Percentiles rank a stretch among this genome's conserved stretches.
These are phyloP conservation scores for Catharanthus roseus DNA, from an alignment of 257 asterid species.

Conservation along the genomic window DNA sequence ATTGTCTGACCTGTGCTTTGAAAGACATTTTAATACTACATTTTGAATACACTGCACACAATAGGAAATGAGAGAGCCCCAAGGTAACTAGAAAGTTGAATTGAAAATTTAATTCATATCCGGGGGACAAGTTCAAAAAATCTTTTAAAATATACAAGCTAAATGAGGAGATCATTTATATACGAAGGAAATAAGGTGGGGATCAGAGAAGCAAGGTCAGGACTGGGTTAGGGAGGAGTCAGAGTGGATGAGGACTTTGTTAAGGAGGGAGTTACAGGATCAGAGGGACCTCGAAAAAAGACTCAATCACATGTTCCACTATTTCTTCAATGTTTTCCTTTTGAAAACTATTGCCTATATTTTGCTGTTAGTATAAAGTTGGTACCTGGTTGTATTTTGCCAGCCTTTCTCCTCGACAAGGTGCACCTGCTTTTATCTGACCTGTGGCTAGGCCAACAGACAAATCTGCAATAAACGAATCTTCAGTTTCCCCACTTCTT, in stretches of 20 bases:
- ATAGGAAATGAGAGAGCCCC: too few species aligned
- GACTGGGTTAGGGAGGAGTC: not conserved
- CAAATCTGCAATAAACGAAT: slow-evolving; percentile 83
- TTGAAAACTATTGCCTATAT: not conserved
- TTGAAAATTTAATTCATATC: too few species aligned
- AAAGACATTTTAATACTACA: too few species aligned
- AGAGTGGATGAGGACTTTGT: not conserved
- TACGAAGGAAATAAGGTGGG: not conserved
- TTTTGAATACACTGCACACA: too few species aligned
- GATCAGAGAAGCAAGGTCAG: not conserved
- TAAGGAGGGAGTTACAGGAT: not conserved
- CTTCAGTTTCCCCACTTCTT: slow-evolving; percentile 94
- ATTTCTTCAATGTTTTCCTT: not conserved
- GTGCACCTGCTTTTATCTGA: slow-evolving; percentile 96
- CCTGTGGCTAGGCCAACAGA: slow-evolving; percentile 85
- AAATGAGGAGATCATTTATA: not conserved
- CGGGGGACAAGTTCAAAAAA: too few species aligned
- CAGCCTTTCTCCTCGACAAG: slow-evolving; percentile 97
- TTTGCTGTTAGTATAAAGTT: slow-evolving; percentile 7
- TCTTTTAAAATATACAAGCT: not conserved
- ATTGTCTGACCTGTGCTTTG: too few species aligned
- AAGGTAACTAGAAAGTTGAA: too few species aligned
- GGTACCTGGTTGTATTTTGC: slow-evolving; percentile 94
- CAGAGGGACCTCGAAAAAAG: not conserved
- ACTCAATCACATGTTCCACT: not conserved